Evolutionary conservation across 1,284 basidiomycete genomes (phyloP), one percentile per base, ranked within the genome.

Genomic region (Pseudozyma flocculosa): DNA sequence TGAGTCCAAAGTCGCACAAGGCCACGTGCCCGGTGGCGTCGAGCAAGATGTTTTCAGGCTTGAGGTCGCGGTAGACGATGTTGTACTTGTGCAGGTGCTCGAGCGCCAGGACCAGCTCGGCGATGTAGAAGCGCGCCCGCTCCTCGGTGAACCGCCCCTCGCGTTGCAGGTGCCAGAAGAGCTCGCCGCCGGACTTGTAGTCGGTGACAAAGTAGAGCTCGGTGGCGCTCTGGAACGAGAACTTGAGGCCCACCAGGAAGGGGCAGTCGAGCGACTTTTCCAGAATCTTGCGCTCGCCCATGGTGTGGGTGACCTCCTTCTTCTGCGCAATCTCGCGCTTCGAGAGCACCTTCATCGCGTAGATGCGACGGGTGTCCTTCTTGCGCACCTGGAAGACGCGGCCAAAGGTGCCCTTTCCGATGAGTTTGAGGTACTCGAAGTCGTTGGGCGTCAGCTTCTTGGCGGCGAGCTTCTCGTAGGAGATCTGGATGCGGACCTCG

Each of bases 291-390:
- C 95, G 88, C 80, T 99, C 95, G 73, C 95, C 95, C 66, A 99
- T 97, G 15, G 94, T 99, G 79, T 99, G 95, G 7, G 92, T 92
- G 38, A 99, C 92, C 80, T 99, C 95, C 81, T 98, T 98, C 83
- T 97, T 98, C 42, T 91, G 90, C 52, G 97, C 87, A 72, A 99
- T 98, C 80, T 99, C 95, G 81, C 91, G 92, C 82, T 99, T 99
- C 36, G 90, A 93, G 32, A 99, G 84, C 44, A 98, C 90, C 79
- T 99, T 99, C 94, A 99, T 98, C 49, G 95, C 95, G 81, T 97
- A 99, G 81, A 99, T 98, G 46, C 95, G 89, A 79, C 91, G 89
- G 40, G 95, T 98, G 81, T 98, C 94, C 78, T 84, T 87, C 81
- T 98, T 98, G 58, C 94, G 89, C 37, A 98, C 94, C 80, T 99